Base-by-base conservation (phyloP, 2,329 filamentous ascomycete genomes). In the Talaromyces sp. region DNA sequence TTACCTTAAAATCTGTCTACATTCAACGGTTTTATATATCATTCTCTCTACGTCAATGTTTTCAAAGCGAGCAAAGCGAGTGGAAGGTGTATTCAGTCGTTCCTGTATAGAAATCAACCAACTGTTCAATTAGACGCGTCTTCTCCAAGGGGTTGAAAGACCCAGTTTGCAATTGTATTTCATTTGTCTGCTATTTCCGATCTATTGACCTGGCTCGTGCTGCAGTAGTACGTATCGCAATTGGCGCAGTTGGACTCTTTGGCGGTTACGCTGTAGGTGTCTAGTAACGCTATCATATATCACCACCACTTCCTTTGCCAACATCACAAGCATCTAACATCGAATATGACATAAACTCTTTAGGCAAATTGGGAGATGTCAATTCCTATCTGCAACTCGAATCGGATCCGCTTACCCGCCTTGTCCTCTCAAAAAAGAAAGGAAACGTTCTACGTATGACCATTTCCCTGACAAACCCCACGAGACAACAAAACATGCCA, bases 41-140 rank as follows among this genome's bases (percentile, higher is more conserved):
- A 7, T 45, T 56, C 19, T 59, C 25, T 29, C 56, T 58, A 5
- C 29, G 7, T 29, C 19, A 38, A 45, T 45, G 36, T 59, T 25
- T 58, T 17, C 54, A 38, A 54, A 38, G 31, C 59, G 67, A 64
- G 69, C 70, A 63, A 58, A 64, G 69, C 65, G 43, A 62, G 59
- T 22, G 53, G 53, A 45, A 34, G 38, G 54, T 58, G 62, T 66
- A 67, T 65, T 69, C 71, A 72, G 72, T 69, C 74, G 74, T 71
- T 72, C 74, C 69, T 78, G 76, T 78, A 78, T 78, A 78, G 76
- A 73, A 63, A 61, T 31, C 71, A 66, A 45, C 53, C 6, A 51
- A 72, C 71, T 69, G 76, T 74, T 73, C 73, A 73, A 72, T 72
- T 72, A 71, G 71, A 74, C 73, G 68, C 59, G 47, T 58, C 51